Conservation (phyloP, 805 yeast species). For the Scheffersomyces coipomensis region DNA sequence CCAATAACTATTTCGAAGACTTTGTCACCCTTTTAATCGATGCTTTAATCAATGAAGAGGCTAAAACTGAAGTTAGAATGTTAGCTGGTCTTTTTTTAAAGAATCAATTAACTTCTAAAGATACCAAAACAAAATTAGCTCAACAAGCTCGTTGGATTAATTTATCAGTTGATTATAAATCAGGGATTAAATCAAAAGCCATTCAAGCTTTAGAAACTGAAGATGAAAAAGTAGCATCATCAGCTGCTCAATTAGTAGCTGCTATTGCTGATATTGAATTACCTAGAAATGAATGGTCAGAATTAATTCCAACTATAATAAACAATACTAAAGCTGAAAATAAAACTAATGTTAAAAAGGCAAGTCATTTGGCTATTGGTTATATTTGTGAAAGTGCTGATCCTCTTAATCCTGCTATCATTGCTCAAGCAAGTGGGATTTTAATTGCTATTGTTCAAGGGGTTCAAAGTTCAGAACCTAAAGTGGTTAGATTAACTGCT, state of each 20-base stretch:
- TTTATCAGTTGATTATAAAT: constrained; percentile 53
- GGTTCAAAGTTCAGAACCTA: constrained; percentile 78
- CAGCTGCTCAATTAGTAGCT: constrained; percentile 92
- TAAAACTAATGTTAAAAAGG: constrained; percentile 77
- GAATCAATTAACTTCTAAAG: constrained; percentile 86
- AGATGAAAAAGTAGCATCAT: constrained; percentile 78
- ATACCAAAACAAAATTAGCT: constrained; percentile 51
- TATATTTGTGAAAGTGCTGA: constrained; percentile 95
- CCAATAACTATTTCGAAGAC: constrained; percentile 72
- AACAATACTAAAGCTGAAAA: constrained; percentile 80
- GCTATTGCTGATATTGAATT: constrained; percentile 96
- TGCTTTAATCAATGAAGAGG: constrained; percentile 64
- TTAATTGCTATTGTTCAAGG: constrained; percentile 96
- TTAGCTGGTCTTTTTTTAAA: constrained; percentile 86
- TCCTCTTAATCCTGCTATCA: constrained; percentile 72
- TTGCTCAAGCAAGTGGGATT: constrained; percentile 85
- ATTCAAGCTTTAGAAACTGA: constrained; percentile 60
- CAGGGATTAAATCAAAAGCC: constrained; percentile 59
- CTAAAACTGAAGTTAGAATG: constrained; percentile 79
- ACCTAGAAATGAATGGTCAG: constrained; percentile 86
- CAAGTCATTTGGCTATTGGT: constrained; percentile 87
- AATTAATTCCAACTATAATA: constrained; percentile 77
- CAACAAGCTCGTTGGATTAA: constrained; percentile 75
- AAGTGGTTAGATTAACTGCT: constrained; percentile 82
- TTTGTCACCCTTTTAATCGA: constrained; percentile 69